Base-by-base conservation (phyloP, 345 rosid genomes). In the Physaria fendleri region DNA sequence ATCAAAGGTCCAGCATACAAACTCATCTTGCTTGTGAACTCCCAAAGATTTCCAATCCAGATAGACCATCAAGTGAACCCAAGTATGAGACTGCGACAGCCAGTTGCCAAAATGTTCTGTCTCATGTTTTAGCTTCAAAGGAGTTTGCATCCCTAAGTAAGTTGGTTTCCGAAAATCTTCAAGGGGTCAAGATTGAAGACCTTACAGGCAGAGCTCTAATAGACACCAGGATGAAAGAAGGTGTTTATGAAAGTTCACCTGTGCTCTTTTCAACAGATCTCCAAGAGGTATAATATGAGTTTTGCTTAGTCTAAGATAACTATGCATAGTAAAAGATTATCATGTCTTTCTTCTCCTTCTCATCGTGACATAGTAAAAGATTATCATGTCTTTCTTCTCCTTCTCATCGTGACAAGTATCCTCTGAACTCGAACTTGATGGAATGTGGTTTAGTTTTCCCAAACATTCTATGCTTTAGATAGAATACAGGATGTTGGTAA, bases 171-270 rank as follows among this genome's bases (percentile, higher is more conserved):
- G 90, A 85, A 74, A 82, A 83, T 76, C 76, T 89, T 71, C 76
- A 81, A 74, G 97, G 83, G 49, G 65, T 66, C 65, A 83, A 78
- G 76, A 50, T 71, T 45, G 91, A 81, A 55, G 72, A 67, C 25
- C 25, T 93, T 54, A 60, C 78, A 13, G 66, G 80, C 76, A 76
- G 82, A 50, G 74, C 50, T 65, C 49, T 67, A 50, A 74, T 93
- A 78, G 68, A 87, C 70, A 64, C 70, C 50, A 83, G 82, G 77
- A 85, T 87, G 97, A 84, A 78, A 68, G 82, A 79, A 21, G 97
- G 96, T 72, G 71, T 63, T 33, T 93, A 93, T 80, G 97, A 83
- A 53, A 21, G 12, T 13, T 78, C 82, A 6, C 97, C 90, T 48
- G 6, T 30, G 63, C 90, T 78, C 52, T 82, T 93, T 71, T 59